Conservation (phyloP, 2,329 filamentous ascomycete genomes). For the Penicillium sp. region DNA sequence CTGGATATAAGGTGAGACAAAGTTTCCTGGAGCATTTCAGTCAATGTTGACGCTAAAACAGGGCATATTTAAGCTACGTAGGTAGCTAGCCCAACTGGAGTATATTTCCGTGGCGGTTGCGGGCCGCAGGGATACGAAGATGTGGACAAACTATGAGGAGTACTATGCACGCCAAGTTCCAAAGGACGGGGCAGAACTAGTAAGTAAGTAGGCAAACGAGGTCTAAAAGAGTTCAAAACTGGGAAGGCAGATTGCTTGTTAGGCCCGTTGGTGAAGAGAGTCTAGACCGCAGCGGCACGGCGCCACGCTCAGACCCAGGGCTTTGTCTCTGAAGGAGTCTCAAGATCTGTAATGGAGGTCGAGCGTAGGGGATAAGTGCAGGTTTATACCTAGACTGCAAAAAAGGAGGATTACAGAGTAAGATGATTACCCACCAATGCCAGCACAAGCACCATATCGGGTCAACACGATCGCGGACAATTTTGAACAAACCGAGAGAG, state of each 20-base stretch:
- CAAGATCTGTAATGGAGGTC: background rate
- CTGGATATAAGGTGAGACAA: background rate
- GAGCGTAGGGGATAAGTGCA: background rate
- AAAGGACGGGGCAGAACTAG: background rate
- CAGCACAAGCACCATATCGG: background rate
- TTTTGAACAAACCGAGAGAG: background rate
- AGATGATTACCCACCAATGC: background rate
- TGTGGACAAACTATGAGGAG: background rate
- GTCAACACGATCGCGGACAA: background rate
- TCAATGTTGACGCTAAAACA: background rate
- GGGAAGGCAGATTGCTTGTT: background rate
- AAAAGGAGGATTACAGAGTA: background rate
- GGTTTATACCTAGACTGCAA: background rate
- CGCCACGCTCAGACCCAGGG: background rate
- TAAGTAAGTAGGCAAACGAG: conserved; percentile 1
- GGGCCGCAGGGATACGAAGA: background rate
- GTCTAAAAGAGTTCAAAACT: background rate
- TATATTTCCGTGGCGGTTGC: background rate
- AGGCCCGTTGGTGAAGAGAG: background rate
- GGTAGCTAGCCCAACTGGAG: background rate
- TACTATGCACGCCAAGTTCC: too few species aligned
- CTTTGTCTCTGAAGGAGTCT: background rate
- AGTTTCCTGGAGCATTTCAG: background rate
- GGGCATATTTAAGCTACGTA: background rate
- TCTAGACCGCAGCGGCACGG: background rate